These are phyloP conservation scores for Nitzschia sp. DNA, from an alignment of 108 stramenopile species.

Conservation along the genomic window DNA sequence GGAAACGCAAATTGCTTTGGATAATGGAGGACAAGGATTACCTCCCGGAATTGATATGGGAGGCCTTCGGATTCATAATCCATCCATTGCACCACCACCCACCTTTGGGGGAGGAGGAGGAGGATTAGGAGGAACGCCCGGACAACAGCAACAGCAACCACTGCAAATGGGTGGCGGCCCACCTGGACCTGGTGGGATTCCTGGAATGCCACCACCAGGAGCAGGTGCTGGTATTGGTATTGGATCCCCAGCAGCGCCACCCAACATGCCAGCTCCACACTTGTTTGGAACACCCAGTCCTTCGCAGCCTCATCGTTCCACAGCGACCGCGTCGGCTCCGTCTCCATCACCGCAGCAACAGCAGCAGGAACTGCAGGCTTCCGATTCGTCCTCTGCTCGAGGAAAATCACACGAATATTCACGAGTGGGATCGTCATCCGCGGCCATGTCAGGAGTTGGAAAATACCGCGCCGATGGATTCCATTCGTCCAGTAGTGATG, in stretches of 20 bases:
- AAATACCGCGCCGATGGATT: slow-evolving; percentile 87
- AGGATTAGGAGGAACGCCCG: too few species aligned
- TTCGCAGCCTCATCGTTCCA: not conserved
- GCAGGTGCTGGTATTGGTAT: not conserved
- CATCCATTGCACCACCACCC: slow-evolving; percentile 66
- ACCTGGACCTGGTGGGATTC: not conserved
- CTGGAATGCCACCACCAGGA: not conserved
- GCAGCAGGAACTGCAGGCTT: slow-evolving; percentile 4
- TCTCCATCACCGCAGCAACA: not conserved
- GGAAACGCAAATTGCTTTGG: slow-evolving; percentile 74
- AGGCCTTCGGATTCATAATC: slow-evolving; percentile 56
- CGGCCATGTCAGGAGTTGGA: slow-evolving; percentile 25
- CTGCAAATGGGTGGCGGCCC: too few species aligned
- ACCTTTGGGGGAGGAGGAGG: slow-evolving; percentile 10
- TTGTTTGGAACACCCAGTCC: slow-evolving; percentile 9
- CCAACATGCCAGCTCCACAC: slow-evolving; percentile 2
- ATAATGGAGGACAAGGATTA: slow-evolving; percentile 78
- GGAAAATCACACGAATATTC: slow-evolving; percentile 46
- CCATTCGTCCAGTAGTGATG: slow-evolving; percentile 81
- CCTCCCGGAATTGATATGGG: slow-evolving; percentile 84
- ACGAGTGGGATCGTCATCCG: slow-evolving; percentile 47
- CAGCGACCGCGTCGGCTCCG: not conserved
- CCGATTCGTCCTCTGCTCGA: slow-evolving; percentile 12
- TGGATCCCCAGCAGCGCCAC: not conserved
- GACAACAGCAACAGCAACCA: too few species aligned